These are phyloP conservation scores for Hanseniaspora mollemarum DNA, from an alignment of 805 yeast genomes.

Conservation along the genomic window DNA sequence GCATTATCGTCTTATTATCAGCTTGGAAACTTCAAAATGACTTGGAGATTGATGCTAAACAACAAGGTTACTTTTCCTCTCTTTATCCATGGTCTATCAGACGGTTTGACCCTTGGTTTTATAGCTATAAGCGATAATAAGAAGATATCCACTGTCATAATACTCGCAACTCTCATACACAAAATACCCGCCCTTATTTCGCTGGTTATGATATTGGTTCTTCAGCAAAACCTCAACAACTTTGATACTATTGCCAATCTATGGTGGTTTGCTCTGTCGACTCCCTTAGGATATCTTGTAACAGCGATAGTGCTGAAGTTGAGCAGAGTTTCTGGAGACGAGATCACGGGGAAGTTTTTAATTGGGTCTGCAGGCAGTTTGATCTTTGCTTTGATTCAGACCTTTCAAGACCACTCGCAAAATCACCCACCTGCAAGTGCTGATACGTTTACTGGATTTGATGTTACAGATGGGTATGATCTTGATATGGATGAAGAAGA, in stretches of 20 bases:
- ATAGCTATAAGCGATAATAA: conserved; percentile 34
- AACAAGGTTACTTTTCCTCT: conserved; percentile 48
- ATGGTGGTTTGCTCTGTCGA: conserved; percentile 29
- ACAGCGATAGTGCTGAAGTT: conserved; percentile 18
- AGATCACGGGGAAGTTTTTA: conserved; percentile 27
- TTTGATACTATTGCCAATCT: conserved; percentile 38
- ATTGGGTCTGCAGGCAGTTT: conserved; percentile 31
- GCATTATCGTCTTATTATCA: conserved; percentile 20
- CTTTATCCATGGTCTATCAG: conserved; percentile 48
- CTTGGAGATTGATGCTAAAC: conserved; percentile 27
- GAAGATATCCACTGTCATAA: conserved; percentile 31
- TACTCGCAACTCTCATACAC: conserved; percentile 49
- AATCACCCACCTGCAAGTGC: neutral
- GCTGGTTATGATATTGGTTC: conserved; percentile 38
- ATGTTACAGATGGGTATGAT: conserved; percentile 3
- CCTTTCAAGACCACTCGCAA: conserved; percentile 14
- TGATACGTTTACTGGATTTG: neutral
- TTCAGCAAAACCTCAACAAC: conserved; percentile 33
- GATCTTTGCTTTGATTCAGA: conserved; percentile 27
- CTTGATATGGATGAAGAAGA: conserved; percentile 16
- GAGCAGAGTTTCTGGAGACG: conserved; percentile 18
- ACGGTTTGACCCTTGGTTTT: conserved; percentile 54
- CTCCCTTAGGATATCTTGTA: conserved; percentile 28
- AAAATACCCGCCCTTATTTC: conserved; percentile 58
- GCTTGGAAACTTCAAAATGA: conserved; percentile 19